These are phyloP conservation scores for Alternaria rosae DNA, from an alignment of 2,329 filamentous ascomycete genomes.

Conservation along the genomic window DNA sequence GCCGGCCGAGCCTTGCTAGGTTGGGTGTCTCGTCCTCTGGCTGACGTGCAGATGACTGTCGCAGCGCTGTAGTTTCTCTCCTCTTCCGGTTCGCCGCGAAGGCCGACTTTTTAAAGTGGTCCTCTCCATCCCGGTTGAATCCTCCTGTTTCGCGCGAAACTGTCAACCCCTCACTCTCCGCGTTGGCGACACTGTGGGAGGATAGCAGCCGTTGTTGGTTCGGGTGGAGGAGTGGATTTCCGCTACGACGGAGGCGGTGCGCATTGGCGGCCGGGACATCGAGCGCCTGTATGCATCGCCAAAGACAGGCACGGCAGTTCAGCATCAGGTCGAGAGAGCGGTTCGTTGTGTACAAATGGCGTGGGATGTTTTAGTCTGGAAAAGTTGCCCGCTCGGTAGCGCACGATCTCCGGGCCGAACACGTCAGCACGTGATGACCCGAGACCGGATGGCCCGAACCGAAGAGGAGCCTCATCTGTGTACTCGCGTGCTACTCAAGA, in stretches of 20 bases:
- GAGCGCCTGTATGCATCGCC: constrained; percentile 54
- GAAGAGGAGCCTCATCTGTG: constrained; percentile 7
- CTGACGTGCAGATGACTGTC: constrained; percentile 6
- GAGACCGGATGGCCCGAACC: constrained; percentile 5
- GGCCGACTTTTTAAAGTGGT: constrained; percentile 38
- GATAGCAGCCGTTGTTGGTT: constrained; percentile 30
- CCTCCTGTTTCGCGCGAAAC: constrained; percentile 18
- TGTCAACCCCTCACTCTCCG: constrained; percentile 3
- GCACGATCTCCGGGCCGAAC: constrained; percentile 18
- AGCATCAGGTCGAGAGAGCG: constrained; percentile 48
- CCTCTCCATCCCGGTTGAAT: constrained; percentile 16
- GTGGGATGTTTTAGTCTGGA: constrained; percentile 17
- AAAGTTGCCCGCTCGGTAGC: constrained; percentile 23
- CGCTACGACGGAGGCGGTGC: constrained; percentile 33
- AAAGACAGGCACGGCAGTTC: constrained; percentile 54
- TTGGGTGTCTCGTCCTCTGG: constrained; percentile 20
- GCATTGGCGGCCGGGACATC: constrained; percentile 35
- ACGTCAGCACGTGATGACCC: constrained; percentile 21
- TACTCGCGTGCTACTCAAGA: constrained; percentile 9
- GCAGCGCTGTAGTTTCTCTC: constrained; percentile 29
- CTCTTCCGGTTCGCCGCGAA: constrained; percentile 35
- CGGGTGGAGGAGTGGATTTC: constrained; percentile 17
- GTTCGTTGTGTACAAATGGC: constrained; percentile 14
- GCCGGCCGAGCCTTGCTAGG: constrained; percentile 34
- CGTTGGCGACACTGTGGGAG: constrained; percentile 18